Evolutionary conservation across 2,329 filamentous ascomycete species (phyloP).

Genomic region (Xylariaceae sp.): DNA sequence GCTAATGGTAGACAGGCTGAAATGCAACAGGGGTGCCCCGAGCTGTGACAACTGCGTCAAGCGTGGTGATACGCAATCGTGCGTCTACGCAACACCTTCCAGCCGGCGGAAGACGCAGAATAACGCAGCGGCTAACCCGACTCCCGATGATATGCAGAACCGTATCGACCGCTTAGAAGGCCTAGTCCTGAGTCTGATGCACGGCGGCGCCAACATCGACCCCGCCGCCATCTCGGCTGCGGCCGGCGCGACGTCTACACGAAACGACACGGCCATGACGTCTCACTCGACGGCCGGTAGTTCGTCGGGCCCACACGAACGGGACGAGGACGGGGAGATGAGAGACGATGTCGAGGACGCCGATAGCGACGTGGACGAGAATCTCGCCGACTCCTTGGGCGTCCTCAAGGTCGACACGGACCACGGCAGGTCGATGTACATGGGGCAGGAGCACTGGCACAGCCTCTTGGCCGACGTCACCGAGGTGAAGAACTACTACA

Average conservation of each 20-base stretch:
- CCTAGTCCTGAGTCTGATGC: constrained; percentile 89
- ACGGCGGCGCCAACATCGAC: constrained; percentile 61
- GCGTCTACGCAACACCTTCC: constrained; percentile 72
- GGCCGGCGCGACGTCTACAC: constrained; percentile 27
- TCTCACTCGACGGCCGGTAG: constrained; percentile 39
- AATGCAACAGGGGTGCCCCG: constrained; percentile 87
- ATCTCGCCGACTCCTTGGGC: constrained; percentile 67
- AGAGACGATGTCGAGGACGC: constrained; percentile 47
- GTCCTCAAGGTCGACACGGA: constrained; percentile 74
- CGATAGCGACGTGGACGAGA: constrained; percentile 67
- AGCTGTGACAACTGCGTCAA: constrained; percentile 89
- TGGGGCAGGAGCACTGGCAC: constrained; percentile 81
- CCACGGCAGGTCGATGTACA: constrained; percentile 72
- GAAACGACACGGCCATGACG: constrained; percentile 22
- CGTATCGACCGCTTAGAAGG: constrained; percentile 93
- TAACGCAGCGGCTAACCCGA: constrained; percentile 46
- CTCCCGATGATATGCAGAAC: constrained; percentile 95
- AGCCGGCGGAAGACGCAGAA: constrained; percentile 68
- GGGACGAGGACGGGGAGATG: constrained; percentile 50
- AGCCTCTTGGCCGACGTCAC: constrained; percentile 74
- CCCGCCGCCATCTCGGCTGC: constrained; percentile 31
- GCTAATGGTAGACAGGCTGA: constrained; percentile 42
- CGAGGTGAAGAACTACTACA: constrained; percentile 90
- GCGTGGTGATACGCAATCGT: constrained; percentile 72
- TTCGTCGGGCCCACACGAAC: constrained; percentile 44